Conservation (phyloP, 768 basidiomycete species). For the Xanthoconium purpureum region DNA sequence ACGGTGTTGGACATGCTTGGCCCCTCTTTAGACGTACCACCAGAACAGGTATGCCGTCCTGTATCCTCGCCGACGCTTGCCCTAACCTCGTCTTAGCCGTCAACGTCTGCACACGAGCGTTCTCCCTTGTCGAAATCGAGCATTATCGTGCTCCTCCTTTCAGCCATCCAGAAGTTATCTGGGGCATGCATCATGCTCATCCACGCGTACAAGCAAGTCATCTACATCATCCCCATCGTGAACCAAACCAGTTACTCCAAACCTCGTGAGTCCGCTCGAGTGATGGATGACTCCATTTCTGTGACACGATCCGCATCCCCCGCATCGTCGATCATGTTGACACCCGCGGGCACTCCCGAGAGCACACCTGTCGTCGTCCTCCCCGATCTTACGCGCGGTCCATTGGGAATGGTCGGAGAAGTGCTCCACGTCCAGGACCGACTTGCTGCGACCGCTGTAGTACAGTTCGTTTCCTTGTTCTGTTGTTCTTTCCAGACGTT, state of each 20-base stretch:
- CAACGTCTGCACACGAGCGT: slow-evolving; percentile 26
- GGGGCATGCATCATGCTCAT: slow-evolving; percentile 66
- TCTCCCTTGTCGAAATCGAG: slow-evolving; percentile 47
- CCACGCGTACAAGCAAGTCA: slow-evolving; percentile 61
- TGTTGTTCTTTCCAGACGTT: slow-evolving; percentile 49
- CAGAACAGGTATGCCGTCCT: slow-evolving; percentile 19
- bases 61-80: background rate
- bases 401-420: slow-evolving; percentile 46
- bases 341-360: slow-evolving; percentile 6
- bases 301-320: slow-evolving; percentile 21
- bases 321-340: slow-evolving; percentile 25
- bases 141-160: slow-evolving; percentile 67
- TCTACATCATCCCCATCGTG: slow-evolving; percentile 63
- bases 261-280: background rate
- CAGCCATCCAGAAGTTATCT: slow-evolving; percentile 69
- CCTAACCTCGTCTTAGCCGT: slow-evolving; percentile 16
- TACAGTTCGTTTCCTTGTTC: slow-evolving; percentile 47
- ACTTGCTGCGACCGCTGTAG: slow-evolving; percentile 44
- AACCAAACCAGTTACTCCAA: slow-evolving; percentile 38
- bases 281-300: background rate
- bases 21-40: slow-evolving; percentile 29
- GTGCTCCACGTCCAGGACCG: slow-evolving; percentile 49
- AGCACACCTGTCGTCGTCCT: background rate
- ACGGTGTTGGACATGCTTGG: slow-evolving; percentile 65
- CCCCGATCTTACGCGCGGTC: slow-evolving; percentile 40